These are phyloP conservation scores for Sclerotinia trifoliorum DNA, from an alignment of 2,329 filamentous ascomycete genomes.

Conservation along the genomic window DNA sequence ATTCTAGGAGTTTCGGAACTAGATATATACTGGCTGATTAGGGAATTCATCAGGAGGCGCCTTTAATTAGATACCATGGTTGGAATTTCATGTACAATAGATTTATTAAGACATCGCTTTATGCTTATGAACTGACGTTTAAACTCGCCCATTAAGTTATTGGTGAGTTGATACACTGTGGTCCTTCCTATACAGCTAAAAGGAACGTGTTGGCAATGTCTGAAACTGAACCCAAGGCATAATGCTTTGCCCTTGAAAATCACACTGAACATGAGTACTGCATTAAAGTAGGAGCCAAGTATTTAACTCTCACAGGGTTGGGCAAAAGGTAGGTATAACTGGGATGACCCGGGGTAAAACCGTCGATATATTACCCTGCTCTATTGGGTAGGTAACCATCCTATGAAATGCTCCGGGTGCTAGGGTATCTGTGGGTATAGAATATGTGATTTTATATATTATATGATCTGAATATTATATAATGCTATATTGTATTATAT, in stretches of 20 bases:
- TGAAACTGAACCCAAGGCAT: not conserved
- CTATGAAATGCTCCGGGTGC: too few species aligned
- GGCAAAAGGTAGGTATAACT: too few species aligned
- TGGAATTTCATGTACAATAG: constrained; percentile 5
- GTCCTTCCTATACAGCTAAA: not conserved
- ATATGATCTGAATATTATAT: too few species aligned
- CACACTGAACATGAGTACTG: not conserved
- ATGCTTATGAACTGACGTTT: not conserved
- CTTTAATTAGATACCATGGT: constrained; percentile 11
- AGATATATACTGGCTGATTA: not conserved
- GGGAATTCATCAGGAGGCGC: not conserved
- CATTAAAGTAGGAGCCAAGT: not conserved
- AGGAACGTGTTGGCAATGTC: not conserved
- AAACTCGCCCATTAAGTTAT: not conserved
- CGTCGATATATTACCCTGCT: too few species aligned
- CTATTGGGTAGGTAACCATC: too few species aligned
- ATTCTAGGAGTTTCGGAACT: constrained; percentile 6
- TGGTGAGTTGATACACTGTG: not conserved
- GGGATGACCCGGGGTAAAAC: too few species aligned
- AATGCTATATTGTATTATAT: too few species aligned
- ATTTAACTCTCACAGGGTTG: too few species aligned
- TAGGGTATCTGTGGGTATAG: too few species aligned
- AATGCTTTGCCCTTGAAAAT: not conserved
- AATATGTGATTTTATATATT: too few species aligned
- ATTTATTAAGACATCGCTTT: not conserved